These are phyloP conservation scores for Salisapilia sapeloensis DNA, from an alignment of 352 stramenopile genomes.

Conservation along the genomic window DNA sequence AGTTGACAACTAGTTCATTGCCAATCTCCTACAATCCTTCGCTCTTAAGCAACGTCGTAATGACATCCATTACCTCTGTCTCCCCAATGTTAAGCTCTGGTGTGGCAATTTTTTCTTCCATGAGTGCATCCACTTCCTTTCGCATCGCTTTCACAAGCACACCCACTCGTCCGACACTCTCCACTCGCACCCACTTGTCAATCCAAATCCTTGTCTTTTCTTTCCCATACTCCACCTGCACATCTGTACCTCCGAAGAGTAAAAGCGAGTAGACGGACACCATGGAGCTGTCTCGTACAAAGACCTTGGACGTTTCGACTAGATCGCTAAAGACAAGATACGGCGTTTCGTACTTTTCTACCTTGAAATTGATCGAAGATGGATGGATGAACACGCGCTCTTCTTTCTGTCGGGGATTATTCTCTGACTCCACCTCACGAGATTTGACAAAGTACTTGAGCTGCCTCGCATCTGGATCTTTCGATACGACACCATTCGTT, in stretches of 20 bases:
- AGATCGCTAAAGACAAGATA: slow-evolving; percentile 93
- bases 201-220: slow-evolving; percentile 76
- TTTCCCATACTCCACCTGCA: slow-evolving; percentile 80
- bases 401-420: too few relatives aligned
- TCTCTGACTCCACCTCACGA: not conserved
- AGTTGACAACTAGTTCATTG: too few relatives aligned
- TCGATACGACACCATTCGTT: slow-evolving; percentile 78
- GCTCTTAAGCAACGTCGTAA: slow-evolving; percentile 61
- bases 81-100: slow-evolving; percentile 83
- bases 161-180: slow-evolving; percentile 85
- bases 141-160: slow-evolving; percentile 94
- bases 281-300: slow-evolving; percentile 94
- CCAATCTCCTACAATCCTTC: slow-evolving; percentile 70
- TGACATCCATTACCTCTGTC: slow-evolving; percentile 68
- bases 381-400: slow-evolving; percentile 96
- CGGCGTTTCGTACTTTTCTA: slow-evolving; percentile 88
- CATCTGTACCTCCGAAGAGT: slow-evolving; percentile 98
- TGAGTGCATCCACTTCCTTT: slow-evolving; percentile 83
- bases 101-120: slow-evolving; percentile 89
- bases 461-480: slow-evolving; percentile 85
- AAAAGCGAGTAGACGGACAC: slow-evolving; percentile 94
- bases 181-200: slow-evolving; percentile 90
- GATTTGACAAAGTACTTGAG: slow-evolving; percentile 86
- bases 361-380: slow-evolving; percentile 79
- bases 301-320: slow-evolving; percentile 95